Evolutionary conservation across 2,329 filamentous ascomycete species (phyloP).

Genomic region (Xylariaceae sp.): DNA sequence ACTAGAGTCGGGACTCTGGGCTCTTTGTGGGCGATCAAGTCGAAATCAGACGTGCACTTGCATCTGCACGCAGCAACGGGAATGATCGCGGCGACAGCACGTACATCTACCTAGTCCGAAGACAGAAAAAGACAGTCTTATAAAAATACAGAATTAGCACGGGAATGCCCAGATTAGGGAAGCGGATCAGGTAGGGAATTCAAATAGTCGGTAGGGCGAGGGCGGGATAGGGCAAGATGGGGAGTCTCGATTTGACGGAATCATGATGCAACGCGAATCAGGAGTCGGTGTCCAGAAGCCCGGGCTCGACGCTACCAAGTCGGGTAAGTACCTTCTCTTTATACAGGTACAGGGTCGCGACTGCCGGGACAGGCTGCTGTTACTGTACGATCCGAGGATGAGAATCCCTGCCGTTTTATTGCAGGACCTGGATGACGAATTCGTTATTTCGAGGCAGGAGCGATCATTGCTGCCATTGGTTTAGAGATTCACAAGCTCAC

Average conservation of each 20-base stretch:
- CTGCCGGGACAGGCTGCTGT: too few species aligned
- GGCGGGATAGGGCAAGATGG: background rate
- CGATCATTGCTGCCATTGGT: too few species aligned
- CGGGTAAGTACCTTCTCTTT: background rate
- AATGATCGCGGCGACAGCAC: slow-evolving; percentile 10
- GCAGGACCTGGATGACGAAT: too few species aligned
- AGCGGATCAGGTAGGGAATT: too few species aligned
- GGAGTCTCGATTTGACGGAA: background rate
- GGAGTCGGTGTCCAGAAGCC: too few species aligned
- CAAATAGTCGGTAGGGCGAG: background rate
- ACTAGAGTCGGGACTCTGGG: too few species aligned
- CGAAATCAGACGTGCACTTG: background rate
- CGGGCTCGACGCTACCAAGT: background rate
- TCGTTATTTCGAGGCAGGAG: too few species aligned
- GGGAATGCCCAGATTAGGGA: too few species aligned
- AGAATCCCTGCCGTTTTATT: too few species aligned
- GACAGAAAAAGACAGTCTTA: background rate
- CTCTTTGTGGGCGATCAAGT: slow-evolving; percentile 15
- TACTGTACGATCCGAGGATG: too few species aligned
- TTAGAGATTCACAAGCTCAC: too few species aligned
- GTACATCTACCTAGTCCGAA: slow-evolving; percentile 15
- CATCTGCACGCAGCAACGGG: slow-evolving; percentile 14
- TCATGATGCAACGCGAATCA: slow-evolving; percentile 1
- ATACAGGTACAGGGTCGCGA: too few species aligned
- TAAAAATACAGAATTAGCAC: background rate